phyloP scores from a whole-genome alignment of 768 basidiomycete genomes.

The Xerocomus brunneocitrinus region DNA sequence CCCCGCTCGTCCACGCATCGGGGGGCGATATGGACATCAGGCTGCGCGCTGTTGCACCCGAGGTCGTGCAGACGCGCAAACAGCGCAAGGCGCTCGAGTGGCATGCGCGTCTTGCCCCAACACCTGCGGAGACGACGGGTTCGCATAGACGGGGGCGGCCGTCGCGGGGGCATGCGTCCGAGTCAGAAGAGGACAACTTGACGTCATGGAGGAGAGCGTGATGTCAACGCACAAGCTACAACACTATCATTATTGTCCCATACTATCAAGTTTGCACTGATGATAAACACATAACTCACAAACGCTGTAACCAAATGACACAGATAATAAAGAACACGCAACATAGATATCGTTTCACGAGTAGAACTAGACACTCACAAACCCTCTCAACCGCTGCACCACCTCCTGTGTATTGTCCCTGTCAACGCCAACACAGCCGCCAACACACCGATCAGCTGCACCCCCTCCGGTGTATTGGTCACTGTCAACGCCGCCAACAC shows the following conservation, averaged over 20 bases:
- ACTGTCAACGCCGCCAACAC: slow-evolving; percentile 10
- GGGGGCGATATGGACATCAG: not conserved
- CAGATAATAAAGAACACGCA: not conserved
- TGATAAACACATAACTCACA: too few species aligned
- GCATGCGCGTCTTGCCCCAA: slow-evolving; percentile 7
- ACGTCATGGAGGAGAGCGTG: slow-evolving; percentile 15
- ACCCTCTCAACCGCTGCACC: slow-evolving; percentile 1
- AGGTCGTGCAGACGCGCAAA: slow-evolving; percentile 23
- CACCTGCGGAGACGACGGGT: not conserved
- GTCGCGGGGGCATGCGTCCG: not conserved
- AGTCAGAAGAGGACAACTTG: slow-evolving; percentile 18
- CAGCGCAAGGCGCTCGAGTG: slow-evolving; percentile 26
- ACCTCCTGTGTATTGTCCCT: not conserved
- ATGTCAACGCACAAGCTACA: not conserved
- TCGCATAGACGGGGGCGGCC: not conserved
- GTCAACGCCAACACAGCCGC: too few species aligned
- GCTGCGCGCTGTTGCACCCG: slow-evolving; percentile 21
- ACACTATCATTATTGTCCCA: not conserved
- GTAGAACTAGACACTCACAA: slow-evolving; percentile 12
- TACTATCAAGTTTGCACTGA: too few species aligned
- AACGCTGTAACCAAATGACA: not conserved
- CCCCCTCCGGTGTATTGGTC: not conserved
- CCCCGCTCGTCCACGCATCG: slow-evolving; percentile 18
- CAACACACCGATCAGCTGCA: too few species aligned
- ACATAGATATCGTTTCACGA: not conserved